These are phyloP conservation scores for Lactarius tabidus DNA, from an alignment of 768 basidiomycete species.

Conservation along the genomic window DNA sequence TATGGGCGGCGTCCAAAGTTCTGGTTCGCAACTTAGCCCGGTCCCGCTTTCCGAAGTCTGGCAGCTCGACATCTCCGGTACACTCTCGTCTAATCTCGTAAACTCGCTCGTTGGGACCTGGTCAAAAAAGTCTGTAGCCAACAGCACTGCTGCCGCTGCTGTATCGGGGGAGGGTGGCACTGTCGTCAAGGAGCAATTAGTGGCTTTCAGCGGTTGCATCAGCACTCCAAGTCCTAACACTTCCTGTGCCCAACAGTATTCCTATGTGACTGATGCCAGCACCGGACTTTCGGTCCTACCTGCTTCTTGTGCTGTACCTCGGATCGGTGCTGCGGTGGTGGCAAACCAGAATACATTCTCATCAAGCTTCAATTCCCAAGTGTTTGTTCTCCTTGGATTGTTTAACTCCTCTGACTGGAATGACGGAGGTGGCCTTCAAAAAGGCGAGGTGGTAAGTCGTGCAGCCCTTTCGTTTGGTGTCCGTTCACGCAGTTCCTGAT, in stretches of 20 bases:
- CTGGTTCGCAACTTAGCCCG: conserved; percentile 26
- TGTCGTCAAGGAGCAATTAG: conserved; percentile 48
- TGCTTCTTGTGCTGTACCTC: conserved; percentile 55
- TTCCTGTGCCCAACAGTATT: conserved; percentile 55
- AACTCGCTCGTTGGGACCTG: conserved; percentile 52
- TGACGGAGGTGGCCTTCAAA: conserved; percentile 54
- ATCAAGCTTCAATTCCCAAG: conserved; percentile 56
- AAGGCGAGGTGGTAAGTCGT: conserved; percentile 66
- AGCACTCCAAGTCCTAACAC: conserved; percentile 36
- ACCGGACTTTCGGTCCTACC: conserved; percentile 41
- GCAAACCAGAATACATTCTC: conserved; percentile 58
- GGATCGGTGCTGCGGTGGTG: conserved; percentile 54
- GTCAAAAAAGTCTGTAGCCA: conserved; percentile 44
- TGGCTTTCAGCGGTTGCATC: conserved; percentile 62
- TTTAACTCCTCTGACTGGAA: conserved; percentile 64
- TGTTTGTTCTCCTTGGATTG: conserved; percentile 64
- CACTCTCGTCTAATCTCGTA: conserved; percentile 64
- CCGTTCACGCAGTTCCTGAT: conserved; percentile 1
- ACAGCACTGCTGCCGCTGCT: conserved; percentile 39
- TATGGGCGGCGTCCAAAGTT: conserved; percentile 62
- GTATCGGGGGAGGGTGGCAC: conserved; percentile 53
- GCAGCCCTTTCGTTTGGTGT: background rate
- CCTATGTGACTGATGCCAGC: conserved; percentile 62
- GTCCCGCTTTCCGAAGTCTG: conserved; percentile 63
- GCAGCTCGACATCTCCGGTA: conserved; percentile 65